phyloP scores from a whole-genome alignment of 129 eudicot species.

The Saposhnikovia divaricata region DNA sequence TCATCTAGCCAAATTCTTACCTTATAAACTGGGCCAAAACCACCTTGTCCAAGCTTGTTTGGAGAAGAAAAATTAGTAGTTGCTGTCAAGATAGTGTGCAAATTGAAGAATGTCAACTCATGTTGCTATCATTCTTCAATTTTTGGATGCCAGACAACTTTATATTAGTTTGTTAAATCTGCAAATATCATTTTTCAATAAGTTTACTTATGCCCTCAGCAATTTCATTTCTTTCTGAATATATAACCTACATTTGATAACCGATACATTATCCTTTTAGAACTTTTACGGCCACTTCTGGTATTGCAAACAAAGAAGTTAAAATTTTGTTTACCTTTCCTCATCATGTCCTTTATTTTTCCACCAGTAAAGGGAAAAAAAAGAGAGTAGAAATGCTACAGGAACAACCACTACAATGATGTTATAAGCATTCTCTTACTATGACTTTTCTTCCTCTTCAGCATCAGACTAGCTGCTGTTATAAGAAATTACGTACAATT shows the following conservation, averaged over 20 bases:
- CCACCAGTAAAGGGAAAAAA: neutral
- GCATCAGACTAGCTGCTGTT: neutral
- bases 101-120: conserved; percentile 7
- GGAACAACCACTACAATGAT: neutral
- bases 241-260: neutral
- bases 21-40: too few species aligned
- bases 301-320: neutral
- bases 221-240: neutral
- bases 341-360: neutral
- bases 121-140: neutral
- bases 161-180: neutral
- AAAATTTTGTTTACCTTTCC: neutral
- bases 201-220: neutral
- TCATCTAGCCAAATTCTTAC: too few species aligned
- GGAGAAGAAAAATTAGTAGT: too few species aligned
- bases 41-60: too few species aligned
- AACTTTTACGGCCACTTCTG: neutral
- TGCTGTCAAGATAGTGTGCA: conserved; percentile 10
- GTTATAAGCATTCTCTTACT: neutral
- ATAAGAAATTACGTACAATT: neutral
- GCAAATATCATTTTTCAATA: conserved; percentile 9
- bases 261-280: neutral
- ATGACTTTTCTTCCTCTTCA: neutral
- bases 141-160: neutral
- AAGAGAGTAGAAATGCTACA: neutral